A percentile compares a stretch with the other conserved stretches of the same genome.
These are phyloP conservation scores for Closterium sp. DNA, from an alignment of 139 green algal species.

Conservation along the genomic window DNA sequence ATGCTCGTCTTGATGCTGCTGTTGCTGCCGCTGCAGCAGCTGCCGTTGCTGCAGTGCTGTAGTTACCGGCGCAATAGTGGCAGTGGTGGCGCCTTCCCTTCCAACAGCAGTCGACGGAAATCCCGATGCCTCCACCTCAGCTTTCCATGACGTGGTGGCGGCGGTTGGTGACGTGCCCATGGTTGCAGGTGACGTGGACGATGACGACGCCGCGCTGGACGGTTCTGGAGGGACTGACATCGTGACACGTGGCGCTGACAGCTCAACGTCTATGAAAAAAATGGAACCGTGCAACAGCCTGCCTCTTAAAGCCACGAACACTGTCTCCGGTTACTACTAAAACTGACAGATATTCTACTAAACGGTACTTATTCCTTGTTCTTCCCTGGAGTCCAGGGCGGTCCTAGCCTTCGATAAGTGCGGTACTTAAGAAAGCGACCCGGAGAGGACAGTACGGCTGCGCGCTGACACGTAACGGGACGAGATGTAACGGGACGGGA, in stretches of 20 bases:
- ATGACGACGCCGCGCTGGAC: background rate
- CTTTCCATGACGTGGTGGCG: background rate
- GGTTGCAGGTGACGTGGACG: background rate
- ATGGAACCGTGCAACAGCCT: no score
- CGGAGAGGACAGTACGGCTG: background rate
- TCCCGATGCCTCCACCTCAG: no score
- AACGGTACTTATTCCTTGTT: no score
- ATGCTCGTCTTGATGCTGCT: background rate
- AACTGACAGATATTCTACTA: no score
- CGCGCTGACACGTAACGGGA: background rate
- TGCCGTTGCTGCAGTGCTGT: background rate
- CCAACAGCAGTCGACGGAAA: no score
- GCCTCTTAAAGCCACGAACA: no score
- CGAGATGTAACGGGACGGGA: background rate
- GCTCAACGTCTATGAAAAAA: no score
- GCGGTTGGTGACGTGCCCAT: background rate
- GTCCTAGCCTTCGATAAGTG: no score
- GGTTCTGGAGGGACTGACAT: background rate
- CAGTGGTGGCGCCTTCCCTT: no score
- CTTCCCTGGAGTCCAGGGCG: no score
- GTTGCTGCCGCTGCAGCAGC: background rate
- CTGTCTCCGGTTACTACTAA: no score
- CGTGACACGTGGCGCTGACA: background rate
- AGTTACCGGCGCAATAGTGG: no score
- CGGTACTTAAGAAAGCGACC: background rate